Evolutionary conservation across 176 grass and related monocot genomes (phyloP), one percentile per base, ranked within the genome.

Genomic region (Urochloa ruziziensis): DNA sequence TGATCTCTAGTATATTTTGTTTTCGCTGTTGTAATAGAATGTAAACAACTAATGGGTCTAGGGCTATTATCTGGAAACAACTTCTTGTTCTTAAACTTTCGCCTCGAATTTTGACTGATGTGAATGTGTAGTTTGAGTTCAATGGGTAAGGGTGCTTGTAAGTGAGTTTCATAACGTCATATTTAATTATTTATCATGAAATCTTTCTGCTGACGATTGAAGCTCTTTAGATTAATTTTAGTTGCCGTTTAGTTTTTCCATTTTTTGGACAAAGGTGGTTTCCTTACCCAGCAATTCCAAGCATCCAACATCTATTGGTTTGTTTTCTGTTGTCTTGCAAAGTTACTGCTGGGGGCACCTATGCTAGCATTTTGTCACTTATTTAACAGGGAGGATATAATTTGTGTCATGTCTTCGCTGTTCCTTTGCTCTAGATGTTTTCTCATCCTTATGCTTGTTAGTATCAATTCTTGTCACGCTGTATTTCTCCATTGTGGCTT

Each of bases 341-440:
- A 0, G n/a, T 70, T 70, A 28, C 23, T 23, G 5, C 23, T 6
- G 23, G 10, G 21, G 40, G 35, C 65, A 67, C 37, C 19, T 36
- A 70, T 61, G 24, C 34, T 61, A 42, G 36, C 36, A 9, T 25
- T 28, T 30, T 42, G 19, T 6, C 14, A 14, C n/a, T 36, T 71
- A 33, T 78, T 29, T 13, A 17, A 19, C 14, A 44, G 13, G 6
- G 12, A 60, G 82, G 63, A 30, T 82, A 69, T 39, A 16, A 2
- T 21, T 84, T 69, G 58, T 69, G 18, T 49, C 1, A 3, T 3
- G 53, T 17, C 24, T 37, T 53, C 21, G 62, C 13, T 54, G 17
- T 60, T 80, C 69, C 5, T 23, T 79, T 80, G 4, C n/a, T 39
- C 60, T 80, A 39, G 10, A 75, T 62, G 74, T 75, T 19, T 16